A percentile compares a stretch with the other conserved stretches of the same genome.
These are phyloP conservation scores for Talaromyces sp. DNA, from an alignment of 2,329 filamentous ascomycete species.

Conservation along the genomic window DNA sequence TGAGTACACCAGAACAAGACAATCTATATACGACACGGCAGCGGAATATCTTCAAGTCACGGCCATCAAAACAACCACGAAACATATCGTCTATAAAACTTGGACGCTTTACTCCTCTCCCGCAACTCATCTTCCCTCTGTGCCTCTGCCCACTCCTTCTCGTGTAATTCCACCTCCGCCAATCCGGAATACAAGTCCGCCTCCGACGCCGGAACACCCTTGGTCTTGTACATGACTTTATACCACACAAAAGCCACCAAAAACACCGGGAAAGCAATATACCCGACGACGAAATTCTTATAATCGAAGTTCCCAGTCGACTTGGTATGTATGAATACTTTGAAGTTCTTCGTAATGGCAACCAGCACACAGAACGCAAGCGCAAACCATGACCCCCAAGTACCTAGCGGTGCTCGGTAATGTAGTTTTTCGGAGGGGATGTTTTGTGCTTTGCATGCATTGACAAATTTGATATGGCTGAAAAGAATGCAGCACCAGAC, in stretches of 20 bases:
- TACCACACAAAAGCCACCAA: constrained; percentile 62
- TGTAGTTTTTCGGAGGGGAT: constrained; percentile 52
- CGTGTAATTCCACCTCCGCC: constrained; percentile 3
- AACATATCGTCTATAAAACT: constrained; percentile 1
- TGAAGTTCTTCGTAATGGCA: constrained; percentile 73
- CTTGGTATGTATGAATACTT: constrained; percentile 53
- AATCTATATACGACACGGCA: background rate
- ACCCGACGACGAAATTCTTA: constrained; percentile 69
- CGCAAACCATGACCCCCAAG: constrained; percentile 60
- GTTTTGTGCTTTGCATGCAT: constrained; percentile 55
- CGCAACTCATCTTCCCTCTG: background rate
- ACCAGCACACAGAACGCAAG: constrained; percentile 66
- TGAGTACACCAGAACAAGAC: background rate
- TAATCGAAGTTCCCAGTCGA: constrained; percentile 54
- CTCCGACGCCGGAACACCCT: constrained; percentile 51
- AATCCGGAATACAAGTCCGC: constrained; percentile 49
- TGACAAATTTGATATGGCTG: constrained; percentile 60
- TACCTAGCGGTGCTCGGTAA: constrained; percentile 64
- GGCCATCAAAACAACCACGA: background rate
- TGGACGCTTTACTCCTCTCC: background rate
- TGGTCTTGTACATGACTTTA: constrained; percentile 53
- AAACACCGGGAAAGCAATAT: constrained; percentile 69
- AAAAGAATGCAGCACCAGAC: constrained; percentile 64
- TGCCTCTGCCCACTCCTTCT: background rate
- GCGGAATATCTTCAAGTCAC: background rate